A percentile compares a stretch with the other conserved stretches of the same genome.
These are phyloP conservation scores for Candida odintsovae DNA, from an alignment of 805 yeast genomes.

Conservation along the genomic window DNA sequence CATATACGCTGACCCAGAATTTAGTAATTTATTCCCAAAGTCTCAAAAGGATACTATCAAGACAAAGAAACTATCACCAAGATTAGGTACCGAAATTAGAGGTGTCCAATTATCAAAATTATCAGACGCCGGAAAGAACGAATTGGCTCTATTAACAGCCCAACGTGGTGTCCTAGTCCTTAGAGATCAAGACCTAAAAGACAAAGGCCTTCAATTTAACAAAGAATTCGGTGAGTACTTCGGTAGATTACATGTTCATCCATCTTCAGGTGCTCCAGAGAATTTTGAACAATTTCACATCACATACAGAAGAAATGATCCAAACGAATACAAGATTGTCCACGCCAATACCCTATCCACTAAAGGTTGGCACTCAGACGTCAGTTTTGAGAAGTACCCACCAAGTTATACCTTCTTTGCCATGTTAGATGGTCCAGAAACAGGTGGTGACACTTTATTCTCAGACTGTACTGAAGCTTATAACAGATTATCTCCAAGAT, in stretches of 20 bases:
- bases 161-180: slow-evolving; percentile 64
- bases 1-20: slow-evolving; percentile 53
- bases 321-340: slow-evolving; percentile 26
- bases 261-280: slow-evolving; percentile 66
- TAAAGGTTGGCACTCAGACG: slow-evolving; percentile 64
- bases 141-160: slow-evolving; percentile 62
- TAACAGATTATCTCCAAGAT: slow-evolving; percentile 60
- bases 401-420: slow-evolving; percentile 67
- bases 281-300: slow-evolving; percentile 56
- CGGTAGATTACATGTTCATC: slow-evolving; percentile 69
- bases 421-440: slow-evolving; percentile 51
- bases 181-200: slow-evolving; percentile 60
- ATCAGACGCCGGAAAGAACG: slow-evolving; percentile 52
- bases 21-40: slow-evolving; percentile 44
- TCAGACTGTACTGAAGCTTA: slow-evolving; percentile 70
- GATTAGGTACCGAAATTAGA: slow-evolving; percentile 56
- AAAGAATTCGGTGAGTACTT: slow-evolving; percentile 54
- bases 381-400: slow-evolving; percentile 67
- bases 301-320: slow-evolving; percentile 44
- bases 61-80: slow-evolving; percentile 51
- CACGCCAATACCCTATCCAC: slow-evolving; percentile 21
- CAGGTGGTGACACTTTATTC: slow-evolving; percentile 78
- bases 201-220: slow-evolving; percentile 40
- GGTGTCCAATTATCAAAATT: slow-evolving; percentile 57
- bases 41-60: slow-evolving; percentile 19